phyloP scores from a whole-genome alignment of 208 protist genomes.

The Phytomonas francai region DNA sequence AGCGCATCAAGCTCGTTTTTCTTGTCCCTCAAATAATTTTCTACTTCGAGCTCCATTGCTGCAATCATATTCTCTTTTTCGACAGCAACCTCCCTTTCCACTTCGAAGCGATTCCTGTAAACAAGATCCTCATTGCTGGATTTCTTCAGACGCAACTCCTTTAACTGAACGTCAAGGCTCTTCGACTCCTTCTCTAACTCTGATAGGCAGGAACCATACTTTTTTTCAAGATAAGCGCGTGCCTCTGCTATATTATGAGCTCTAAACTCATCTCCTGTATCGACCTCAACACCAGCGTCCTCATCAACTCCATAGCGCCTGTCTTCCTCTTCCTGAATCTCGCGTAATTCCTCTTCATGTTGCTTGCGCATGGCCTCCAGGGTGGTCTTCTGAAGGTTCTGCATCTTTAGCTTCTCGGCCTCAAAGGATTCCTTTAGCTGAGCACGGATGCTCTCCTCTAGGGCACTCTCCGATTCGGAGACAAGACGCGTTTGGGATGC shows the following conservation, averaged over 20 bases:
- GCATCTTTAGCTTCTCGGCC: slow-evolving; percentile 33
- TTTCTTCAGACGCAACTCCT: slow-evolving; percentile 7
- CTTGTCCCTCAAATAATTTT: neutral
- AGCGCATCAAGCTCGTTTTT: neutral
- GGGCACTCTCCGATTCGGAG: slow-evolving; percentile 64
- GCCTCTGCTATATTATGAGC: neutral
- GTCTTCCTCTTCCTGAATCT: slow-evolving; percentile 17
- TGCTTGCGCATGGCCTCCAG: slow-evolving; percentile 30
- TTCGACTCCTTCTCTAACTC: slow-evolving; percentile 16
- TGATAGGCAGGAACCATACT: neutral
- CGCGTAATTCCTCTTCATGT: slow-evolving; percentile 36
- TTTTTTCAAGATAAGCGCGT: neutral
- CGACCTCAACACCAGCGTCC: neutral
- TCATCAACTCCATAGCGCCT: neutral
- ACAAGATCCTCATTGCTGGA: neutral
- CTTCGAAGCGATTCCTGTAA: neutral
- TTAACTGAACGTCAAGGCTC: slow-evolving; percentile 18
- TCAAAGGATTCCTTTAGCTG: slow-evolving; percentile 38
- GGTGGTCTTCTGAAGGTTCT: slow-evolving; percentile 23
- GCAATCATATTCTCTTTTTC: neutral
- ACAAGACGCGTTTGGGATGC: slow-evolving; percentile 27
- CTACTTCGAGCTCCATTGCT: neutral
- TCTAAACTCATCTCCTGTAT: neutral
- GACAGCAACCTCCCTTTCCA: neutral
- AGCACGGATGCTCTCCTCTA: slow-evolving; percentile 59